phyloP scores from a whole-genome alignment of 306 rosid genomes.

The Cajanus cajan region DNA sequence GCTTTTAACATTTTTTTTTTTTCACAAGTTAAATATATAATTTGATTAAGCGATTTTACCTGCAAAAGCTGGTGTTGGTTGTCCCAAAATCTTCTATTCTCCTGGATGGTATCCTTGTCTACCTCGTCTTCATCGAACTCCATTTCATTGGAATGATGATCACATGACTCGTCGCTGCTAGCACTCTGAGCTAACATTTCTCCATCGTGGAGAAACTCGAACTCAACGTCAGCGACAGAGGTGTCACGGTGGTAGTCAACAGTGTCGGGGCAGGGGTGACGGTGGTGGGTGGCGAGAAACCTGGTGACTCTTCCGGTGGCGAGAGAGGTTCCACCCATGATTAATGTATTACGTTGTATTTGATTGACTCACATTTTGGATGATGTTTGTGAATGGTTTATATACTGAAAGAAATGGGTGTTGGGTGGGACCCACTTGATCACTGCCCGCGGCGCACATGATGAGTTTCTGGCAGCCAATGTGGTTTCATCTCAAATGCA shows the following conservation, averaged over 20 bases:
- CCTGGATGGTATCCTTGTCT: background rate
- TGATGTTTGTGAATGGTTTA: background rate
- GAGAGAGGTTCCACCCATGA: constrained; percentile 12
- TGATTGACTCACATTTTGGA: background rate
- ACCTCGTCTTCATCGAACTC: constrained; percentile 41
- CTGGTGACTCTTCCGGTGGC: constrained; percentile 33
- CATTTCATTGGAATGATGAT: constrained; percentile 11
- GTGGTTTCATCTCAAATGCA: constrained; percentile 17
- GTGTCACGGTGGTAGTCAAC: background rate
- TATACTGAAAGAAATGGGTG: constrained; percentile 27
- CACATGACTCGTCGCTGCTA: constrained; percentile 28
- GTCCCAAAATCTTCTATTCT: constrained; percentile 63
- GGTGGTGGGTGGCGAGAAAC: background rate
- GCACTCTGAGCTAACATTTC: constrained; percentile 29
- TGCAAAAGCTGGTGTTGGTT: constrained; percentile 64
- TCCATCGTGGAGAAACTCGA: constrained; percentile 56
- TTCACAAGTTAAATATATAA: too few relatives aligned
- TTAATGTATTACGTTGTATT: too few relatives aligned
- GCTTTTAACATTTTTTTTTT: too few relatives aligned
- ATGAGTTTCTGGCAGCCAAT: constrained; percentile 17
- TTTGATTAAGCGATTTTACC: too few relatives aligned
- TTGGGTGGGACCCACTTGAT: constrained; percentile 26
- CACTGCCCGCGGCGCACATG: constrained; percentile 56
- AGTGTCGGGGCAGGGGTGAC: too few relatives aligned
- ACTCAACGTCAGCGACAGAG: constrained; percentile 49